Evolutionary conservation across 345 rosid genomes (phyloP), one percentile per base, ranked within the genome.

Genomic region (Odontarrhena argentea): DNA sequence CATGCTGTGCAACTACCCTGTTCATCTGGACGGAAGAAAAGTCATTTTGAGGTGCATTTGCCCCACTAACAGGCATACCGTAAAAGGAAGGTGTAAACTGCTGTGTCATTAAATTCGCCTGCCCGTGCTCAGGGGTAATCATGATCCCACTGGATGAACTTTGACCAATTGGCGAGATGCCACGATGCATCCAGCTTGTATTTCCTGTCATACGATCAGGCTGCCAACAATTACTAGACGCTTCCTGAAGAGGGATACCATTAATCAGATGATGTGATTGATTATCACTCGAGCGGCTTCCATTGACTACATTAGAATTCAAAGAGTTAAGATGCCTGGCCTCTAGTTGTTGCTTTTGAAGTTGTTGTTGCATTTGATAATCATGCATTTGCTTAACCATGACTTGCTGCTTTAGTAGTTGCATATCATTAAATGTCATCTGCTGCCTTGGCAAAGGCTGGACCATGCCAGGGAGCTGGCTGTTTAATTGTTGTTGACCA

Each of bases 321-420:
- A 70, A 12, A 22, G 87, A 77, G 74, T 62, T 80, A 55, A 73
- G 68, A 64, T 83, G 88, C 73, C 85, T 81, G 56, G 75, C 69
- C 57, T 86, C 88, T 65, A 74, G 62, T 50, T 79, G 87, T 54
- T 81, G 81, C 70, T 81, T 84, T 59, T 78, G 81, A 66, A 83
- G 74, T 13, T 82, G 84, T 61, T 83, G 84, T 78, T 84, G 96
- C 69, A 91, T 82, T 72, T 91, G 97, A 58, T 80, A 70, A 41
- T 88, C 95, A 56, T 88, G 95, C 77, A 88, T 77, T 78, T 91
- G 90, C 80, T 80, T 91, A 36, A 71, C 63, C 82, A 91, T 82
- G 54, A 79, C 63, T 58, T 88, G 87, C 63, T 94, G 91, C 73
- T 91, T 96, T 40, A 88, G 42, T 24, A 94, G 77, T 75, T 86